A percentile compares a stretch with the other conserved stretches of the same genome.
Conservation (phyloP, 1,139 yeast genomes). For the Geotrichum bryndzae region DNA sequence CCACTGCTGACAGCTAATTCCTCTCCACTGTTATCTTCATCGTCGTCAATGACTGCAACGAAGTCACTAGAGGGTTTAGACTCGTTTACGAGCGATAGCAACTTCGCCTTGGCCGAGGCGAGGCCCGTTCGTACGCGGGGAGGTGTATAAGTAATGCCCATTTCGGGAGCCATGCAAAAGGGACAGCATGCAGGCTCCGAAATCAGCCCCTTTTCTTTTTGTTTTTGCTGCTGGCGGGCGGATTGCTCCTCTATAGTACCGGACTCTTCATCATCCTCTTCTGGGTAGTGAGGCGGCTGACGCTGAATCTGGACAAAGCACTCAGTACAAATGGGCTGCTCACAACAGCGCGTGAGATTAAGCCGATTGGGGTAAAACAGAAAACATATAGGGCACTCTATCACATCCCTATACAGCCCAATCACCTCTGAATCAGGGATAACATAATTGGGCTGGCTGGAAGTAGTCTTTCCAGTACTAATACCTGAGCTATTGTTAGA, state of each 20-base stretch:
- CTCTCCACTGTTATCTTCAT: neutral
- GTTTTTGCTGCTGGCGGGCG: neutral
- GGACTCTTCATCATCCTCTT: conserved; percentile 39
- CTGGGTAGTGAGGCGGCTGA: conserved; percentile 89
- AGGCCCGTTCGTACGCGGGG: conserved; percentile 41
- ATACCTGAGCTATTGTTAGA: neutral
- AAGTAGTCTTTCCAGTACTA: neutral
- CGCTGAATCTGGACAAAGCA: conserved; percentile 95
- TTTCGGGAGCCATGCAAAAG: conserved; percentile 81
- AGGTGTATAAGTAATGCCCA: conserved; percentile 75
- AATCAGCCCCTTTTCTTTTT: conserved; percentile 56
- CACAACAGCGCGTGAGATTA: conserved; percentile 80
- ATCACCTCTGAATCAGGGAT: neutral
- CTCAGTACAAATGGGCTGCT: conserved; percentile 91
- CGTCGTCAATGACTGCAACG: neutral
- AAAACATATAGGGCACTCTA: conserved; percentile 94
- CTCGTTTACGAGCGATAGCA: neutral
- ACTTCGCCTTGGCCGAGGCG: conserved; percentile 4
- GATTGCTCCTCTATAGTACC: conserved; percentile 14
- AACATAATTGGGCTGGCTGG: neutral
- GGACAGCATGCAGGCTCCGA: conserved; percentile 92
- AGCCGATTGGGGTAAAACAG: conserved; percentile 73
- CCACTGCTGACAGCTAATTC: neutral
- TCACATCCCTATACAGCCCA: conserved; percentile 48
- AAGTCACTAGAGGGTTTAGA: neutral